Evolutionary conservation across 2,329 filamentous ascomycete genomes (phyloP), one percentile per base, ranked within the genome.

Genomic region (Lomentospora prolificans): DNA sequence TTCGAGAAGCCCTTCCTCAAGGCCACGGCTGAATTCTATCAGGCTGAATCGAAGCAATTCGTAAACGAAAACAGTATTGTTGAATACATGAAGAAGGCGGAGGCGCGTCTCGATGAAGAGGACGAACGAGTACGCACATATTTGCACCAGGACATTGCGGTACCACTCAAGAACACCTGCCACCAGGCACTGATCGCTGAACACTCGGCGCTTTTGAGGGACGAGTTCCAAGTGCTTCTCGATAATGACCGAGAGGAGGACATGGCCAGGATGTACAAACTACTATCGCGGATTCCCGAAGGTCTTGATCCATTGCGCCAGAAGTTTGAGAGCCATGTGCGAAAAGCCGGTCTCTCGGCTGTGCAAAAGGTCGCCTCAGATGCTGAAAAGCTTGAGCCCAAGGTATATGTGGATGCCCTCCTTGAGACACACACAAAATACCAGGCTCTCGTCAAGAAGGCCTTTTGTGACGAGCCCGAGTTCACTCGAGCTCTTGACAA

Each of bases 41-140:
- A 90, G 63, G 85, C 87, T 50, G 95, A 99, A 69, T 97, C 94
- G 19, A 89, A 90, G 64, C 87, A 90, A 60, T 99, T 99, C 67
- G 84, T 99, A 31, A 89, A 90, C 9, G 92, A 97, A 70, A 99
- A 99, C 69, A 95, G 88, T 60, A 90, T 99, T 3, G 91, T 99
- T 31, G 94, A 99, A 67, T 99, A 97, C 73, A 97, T 99, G 94
- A 97, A 97, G 78, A 99, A 99, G 80, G 95, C 94, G 0, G 92
- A 97, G 72, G 73, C 83, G 44, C 85, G 94, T 30, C 73, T 99
- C 58, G 83, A 89, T 6, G 94, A 99, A 70, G 94, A 99, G 70
- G 94, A 95, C 72, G 89, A 92, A 66, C 89, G 94, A 25, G 94
- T 99, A 8, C 84, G 84, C 61, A 83, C 97, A 66, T 99, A 95